Evolutionary conservation across 1,284 basidiomycete species (phyloP), one percentile per base, ranked within the genome.

Genomic region (Abortiporus biennis): DNA sequence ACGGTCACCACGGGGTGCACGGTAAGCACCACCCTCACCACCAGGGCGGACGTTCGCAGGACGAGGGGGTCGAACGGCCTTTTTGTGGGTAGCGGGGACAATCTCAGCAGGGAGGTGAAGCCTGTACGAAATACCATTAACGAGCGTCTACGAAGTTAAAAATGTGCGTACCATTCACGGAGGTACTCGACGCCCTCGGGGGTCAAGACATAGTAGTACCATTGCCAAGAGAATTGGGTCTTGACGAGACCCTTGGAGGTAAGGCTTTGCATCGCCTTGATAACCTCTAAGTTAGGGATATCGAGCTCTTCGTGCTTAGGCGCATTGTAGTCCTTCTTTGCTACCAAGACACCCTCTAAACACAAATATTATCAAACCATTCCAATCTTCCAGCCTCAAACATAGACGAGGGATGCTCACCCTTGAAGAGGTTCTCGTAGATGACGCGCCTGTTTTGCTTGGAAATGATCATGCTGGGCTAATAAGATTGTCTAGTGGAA

Each of bases 351-450:
- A 62, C 96, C 95, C 86, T 97, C 90, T 92, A 54, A 30, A 42
- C 13, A 4, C 1, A n/a, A 40, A 21, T 8, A 40, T 34, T 9
- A 16, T 3, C 11, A 12, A 39, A 5, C 9, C 19, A 37, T 24
- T 20, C 36, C 50, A 25, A 50, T 4, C 23, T 5, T 29, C 12
- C 13, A 12, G 19, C 38, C 22, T 19, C 16, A 3, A 27, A 13
- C 15, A 11, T 31, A 29, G 22, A 16, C 6, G 22, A 4, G 21
- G 12, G 35, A 15, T 16, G 68, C 80, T 54, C 53, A 90, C 90
- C 93, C 73, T 94, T 94, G 88, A 97, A 97, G 78, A 97, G 92
- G 76, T 86, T 86, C 74, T 97, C 92, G 77, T 94, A 94, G 74
- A 95, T 94, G 65, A 73, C 62, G 59, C 84, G 83, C 69, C 79